Percentiles rank a stretch among this genome's conserved stretches.
These are phyloP conservation scores for Fonsecaea nubica DNA, from an alignment of 2,329 filamentous ascomycete species.

Conservation along the genomic window DNA sequence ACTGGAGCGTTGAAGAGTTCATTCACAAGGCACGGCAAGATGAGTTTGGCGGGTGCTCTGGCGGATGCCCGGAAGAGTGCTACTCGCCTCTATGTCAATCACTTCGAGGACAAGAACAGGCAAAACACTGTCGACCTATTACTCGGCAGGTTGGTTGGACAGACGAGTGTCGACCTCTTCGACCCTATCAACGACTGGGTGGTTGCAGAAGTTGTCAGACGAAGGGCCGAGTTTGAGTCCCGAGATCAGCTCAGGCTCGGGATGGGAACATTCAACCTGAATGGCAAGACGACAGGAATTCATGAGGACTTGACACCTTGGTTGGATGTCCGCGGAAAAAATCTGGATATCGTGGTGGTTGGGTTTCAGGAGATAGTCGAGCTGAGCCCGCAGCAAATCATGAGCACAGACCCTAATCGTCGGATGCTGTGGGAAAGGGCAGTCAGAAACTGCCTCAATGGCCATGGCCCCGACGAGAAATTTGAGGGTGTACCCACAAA, in stretches of 20 bases:
- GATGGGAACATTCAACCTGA: constrained; percentile 92
- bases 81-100: constrained; percentile 94
- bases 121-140: constrained; percentile 96
- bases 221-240: constrained; percentile 74
- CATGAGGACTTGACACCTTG: constrained; percentile 82
- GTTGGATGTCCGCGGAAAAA: constrained; percentile 71
- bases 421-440: constrained; percentile 86
- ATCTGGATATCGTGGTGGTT: constrained; percentile 85
- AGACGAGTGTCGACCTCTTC: constrained; percentile 81
- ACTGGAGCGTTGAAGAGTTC: constrained; percentile 95
- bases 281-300: constrained; percentile 80
- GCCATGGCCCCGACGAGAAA: constrained; percentile 63
- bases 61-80: constrained; percentile 96
- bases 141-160: constrained; percentile 81
- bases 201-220: constrained; percentile 72
- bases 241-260: constrained; percentile 77
- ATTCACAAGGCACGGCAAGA: constrained; percentile 92
- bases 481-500: constrained; percentile 50
- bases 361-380: constrained; percentile 99
- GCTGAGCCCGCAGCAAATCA: constrained; percentile 95
- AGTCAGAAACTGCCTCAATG: constrained; percentile 78
- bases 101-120: constrained; percentile 89
- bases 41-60: constrained; percentile 89
- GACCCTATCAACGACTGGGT: constrained; percentile 96
- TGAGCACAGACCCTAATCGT: constrained; percentile 91